Percentiles rank a stretch among this genome's conserved stretches.
Evolutionary conservation across 352 stramenopile species (phyloP).

Genomic region (Stephanocyclus meneghinianus): DNA sequence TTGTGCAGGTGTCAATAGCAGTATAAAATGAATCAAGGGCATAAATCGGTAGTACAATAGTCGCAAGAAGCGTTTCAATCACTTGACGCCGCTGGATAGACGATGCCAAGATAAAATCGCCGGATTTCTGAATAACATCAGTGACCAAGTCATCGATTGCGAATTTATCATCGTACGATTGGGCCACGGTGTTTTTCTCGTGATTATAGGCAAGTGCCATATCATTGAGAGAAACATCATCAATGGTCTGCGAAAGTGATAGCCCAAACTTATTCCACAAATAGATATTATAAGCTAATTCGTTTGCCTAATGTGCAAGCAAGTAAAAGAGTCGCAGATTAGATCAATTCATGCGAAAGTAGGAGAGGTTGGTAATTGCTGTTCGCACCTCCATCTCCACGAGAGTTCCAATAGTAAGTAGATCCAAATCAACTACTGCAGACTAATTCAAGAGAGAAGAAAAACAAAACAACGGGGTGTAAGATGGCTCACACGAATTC

Average conservation of each 20-base stretch:
- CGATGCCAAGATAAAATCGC: constrained; percentile 21
- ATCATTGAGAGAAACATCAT: constrained; percentile 14
- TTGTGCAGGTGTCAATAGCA: constrained; percentile 39
- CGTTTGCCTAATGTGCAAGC: constrained; percentile 6
- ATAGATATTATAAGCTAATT: constrained; percentile 10
- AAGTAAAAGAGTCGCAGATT: background rate
- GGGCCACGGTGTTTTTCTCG: constrained; percentile 7
- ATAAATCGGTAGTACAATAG: constrained; percentile 41
- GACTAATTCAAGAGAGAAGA: constrained; percentile 4
- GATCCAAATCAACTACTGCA: constrained; percentile 51
- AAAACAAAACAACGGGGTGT: background rate
- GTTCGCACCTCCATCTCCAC: constrained; percentile 49
- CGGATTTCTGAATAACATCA: constrained; percentile 15
- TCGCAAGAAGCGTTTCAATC: constrained; percentile 31
- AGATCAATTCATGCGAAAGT: background rate
- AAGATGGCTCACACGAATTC: background rate
- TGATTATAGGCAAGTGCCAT: constrained; percentile 5
- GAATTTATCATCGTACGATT: constrained; percentile 8
- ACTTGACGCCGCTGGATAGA: constrained; percentile 29
- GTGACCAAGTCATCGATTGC: constrained; percentile 12
- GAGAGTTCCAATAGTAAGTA: constrained; percentile 49
- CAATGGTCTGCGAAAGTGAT: constrained; percentile 5
- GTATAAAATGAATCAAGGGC: constrained; percentile 40
- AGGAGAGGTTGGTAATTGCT: background rate
- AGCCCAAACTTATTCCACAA: constrained; percentile 9